These are phyloP conservation scores for Cercis canadensis DNA, from an alignment of 306 rosid genomes.

Conservation along the genomic window DNA sequence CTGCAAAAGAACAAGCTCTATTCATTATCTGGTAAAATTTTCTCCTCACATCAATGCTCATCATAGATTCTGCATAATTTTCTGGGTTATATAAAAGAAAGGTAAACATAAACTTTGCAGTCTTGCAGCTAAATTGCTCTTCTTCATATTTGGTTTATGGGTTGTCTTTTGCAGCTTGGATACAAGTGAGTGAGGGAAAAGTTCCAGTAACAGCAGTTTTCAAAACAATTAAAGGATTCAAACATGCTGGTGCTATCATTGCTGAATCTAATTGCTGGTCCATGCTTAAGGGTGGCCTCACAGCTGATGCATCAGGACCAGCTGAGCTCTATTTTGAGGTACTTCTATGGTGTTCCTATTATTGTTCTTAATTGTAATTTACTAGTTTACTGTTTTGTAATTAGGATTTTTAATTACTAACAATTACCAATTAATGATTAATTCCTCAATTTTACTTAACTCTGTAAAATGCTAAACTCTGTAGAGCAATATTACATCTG, in stretches of 20 bases:
- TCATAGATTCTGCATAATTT: too few relatives aligned
- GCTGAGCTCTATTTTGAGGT: conserved; percentile 79
- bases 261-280: conserved; percentile 79
- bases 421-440: neutral
- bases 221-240: conserved; percentile 50
- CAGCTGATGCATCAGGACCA: conserved; percentile 49
- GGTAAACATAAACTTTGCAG: too few relatives aligned
- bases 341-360: neutral
- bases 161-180: conserved; percentile 52
- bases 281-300: conserved; percentile 84
- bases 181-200: conserved; percentile 56
- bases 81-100: too few relatives aligned
- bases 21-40: conserved; percentile 63
- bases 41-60: too few relatives aligned
- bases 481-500: conserved; percentile 58
- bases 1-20: conserved; percentile 54
- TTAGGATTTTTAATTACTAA: too few relatives aligned
- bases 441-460: neutral
- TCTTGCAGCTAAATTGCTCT: neutral
- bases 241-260: conserved; percentile 47
- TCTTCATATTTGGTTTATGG: conserved; percentile 1
- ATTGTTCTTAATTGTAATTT: neutral
- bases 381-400: too few relatives aligned
- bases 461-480: conserved; percentile 1
- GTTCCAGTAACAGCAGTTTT: conserved; percentile 53